Evolutionary conservation across 305 asterid species (phyloP).

Genomic region (Rubia tinctorum): DNA sequence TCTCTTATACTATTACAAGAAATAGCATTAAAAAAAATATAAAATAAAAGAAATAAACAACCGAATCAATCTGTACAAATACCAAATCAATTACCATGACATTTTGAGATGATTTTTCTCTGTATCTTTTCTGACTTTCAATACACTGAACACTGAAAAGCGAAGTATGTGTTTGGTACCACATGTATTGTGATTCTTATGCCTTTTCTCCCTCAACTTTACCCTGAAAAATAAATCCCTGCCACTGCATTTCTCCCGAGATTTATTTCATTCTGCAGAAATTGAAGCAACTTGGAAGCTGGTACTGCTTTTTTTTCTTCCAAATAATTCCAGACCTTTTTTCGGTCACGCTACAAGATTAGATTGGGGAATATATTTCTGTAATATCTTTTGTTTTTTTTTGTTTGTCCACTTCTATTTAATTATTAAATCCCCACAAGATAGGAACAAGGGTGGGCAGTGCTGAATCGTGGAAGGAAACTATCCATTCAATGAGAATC

Average conservation of each 20-base stretch:
- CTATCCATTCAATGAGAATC: conserved; percentile 15
- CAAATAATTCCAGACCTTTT: neutral
- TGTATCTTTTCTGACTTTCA: neutral
- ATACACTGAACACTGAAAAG: neutral
- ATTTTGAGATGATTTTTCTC: neutral
- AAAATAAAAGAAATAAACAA: neutral
- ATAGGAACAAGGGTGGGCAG: neutral
- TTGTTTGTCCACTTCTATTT: neutral
- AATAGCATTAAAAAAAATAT: too few relatives aligned
- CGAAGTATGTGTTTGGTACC: neutral
- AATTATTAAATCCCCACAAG: neutral
- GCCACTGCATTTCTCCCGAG: neutral
- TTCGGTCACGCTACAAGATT: neutral
- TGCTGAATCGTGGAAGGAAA: conserved; percentile 6
- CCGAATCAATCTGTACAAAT: neutral
- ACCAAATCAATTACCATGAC: neutral
- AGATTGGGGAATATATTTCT: neutral
- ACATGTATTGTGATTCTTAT: neutral
- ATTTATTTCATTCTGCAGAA: conserved; percentile 6
- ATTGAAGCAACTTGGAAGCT: conserved; percentile 3
- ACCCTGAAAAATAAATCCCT: neutral
- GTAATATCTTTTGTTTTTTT: neutral
- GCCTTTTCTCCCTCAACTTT: neutral
- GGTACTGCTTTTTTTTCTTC: conserved; percentile 3
- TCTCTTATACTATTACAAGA: too few relatives aligned